Evolutionary conservation across 176 grass and related monocot genomes (phyloP).

Genomic region (Saccharum officinarum): DNA sequence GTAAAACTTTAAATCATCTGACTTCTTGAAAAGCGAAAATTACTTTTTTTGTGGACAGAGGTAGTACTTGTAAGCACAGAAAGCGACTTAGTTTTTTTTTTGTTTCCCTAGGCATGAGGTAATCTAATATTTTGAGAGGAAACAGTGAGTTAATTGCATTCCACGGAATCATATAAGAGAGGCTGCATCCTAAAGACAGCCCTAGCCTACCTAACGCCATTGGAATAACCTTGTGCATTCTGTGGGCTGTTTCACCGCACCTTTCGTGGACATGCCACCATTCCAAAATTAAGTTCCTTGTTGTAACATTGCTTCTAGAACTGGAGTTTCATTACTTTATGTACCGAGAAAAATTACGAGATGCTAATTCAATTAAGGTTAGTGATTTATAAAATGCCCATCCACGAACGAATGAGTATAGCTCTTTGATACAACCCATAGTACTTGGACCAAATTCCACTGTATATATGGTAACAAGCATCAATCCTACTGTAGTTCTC

Average conservation of each 20-base stretch:
- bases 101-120: not conserved
- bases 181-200: not conserved
- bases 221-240: not conserved
- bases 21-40: too few species aligned
- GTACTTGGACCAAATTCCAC: too few species aligned
- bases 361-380: not conserved
- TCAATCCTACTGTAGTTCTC: too few species aligned
- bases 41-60: too few species aligned
- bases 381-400: not conserved
- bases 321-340: not conserved
- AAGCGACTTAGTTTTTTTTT: not conserved
- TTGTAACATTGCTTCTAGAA: slow-evolving; percentile 7
- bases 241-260: slow-evolving; percentile 18
- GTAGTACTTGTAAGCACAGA: not conserved
- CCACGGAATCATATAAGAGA: not conserved
- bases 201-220: slow-evolving; percentile 20
- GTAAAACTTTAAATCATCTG: too few species aligned
- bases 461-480: too few species aligned
- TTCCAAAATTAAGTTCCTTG: not conserved
- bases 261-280: not conserved
- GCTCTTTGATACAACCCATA: too few species aligned
- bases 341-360: not conserved
- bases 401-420: not conserved
- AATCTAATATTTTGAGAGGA: not conserved
- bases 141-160: not conserved